Base-by-base conservation (phyloP, 2,329 filamentous ascomycete genomes). In the Scedosporium apiospermum region DNA sequence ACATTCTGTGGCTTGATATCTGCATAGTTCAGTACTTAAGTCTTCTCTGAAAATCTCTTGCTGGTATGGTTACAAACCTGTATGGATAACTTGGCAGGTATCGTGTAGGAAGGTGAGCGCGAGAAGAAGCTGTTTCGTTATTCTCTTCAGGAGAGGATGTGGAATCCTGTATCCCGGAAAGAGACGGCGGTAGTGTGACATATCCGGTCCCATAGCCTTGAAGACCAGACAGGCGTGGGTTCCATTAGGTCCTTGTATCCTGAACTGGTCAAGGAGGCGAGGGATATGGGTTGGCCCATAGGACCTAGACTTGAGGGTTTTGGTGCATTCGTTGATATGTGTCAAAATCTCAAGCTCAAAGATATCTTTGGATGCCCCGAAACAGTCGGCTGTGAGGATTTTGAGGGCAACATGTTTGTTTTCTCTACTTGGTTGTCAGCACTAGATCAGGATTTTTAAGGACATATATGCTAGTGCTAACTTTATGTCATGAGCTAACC, bases 151-250 rank as follows among this genome's bases (percentile, higher is more conserved):
- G 0, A 66, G 12, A 10, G 60, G 63, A 0, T 63, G 1, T 1
- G 67, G 66, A 23, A 69, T 64, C n/a, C 62, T 60, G 10, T 41
- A 46, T 0, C 55, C 46, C 7, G 66, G 63, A 23, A 66, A 69
- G 4, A 67, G 62, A 1, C 61, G 57, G n/a, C 65, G 62, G 44
- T 62, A 68, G 4, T 63, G 60, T 4, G 63, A 62, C 62, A 71
- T 59, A 57, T 67, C 66, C 6, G 67, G 68, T 0, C 70, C 72
- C 70, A 71, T 71, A n/a, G 70, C 66, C 49, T 72, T 66, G 18
- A 69, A 69, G 12, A 73, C 68, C 2, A 71, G 66, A 49, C 70
- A 73, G 16, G 68, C 61, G 61, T 73, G 72, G 2, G 58, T 65
- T 4, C 72, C 70, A 51, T 73, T 68, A 1, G 71, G 72, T 1